Evolutionary conservation across 1,284 basidiomycete genomes (phyloP).

Genomic region (Trichosporon sp.): DNA sequence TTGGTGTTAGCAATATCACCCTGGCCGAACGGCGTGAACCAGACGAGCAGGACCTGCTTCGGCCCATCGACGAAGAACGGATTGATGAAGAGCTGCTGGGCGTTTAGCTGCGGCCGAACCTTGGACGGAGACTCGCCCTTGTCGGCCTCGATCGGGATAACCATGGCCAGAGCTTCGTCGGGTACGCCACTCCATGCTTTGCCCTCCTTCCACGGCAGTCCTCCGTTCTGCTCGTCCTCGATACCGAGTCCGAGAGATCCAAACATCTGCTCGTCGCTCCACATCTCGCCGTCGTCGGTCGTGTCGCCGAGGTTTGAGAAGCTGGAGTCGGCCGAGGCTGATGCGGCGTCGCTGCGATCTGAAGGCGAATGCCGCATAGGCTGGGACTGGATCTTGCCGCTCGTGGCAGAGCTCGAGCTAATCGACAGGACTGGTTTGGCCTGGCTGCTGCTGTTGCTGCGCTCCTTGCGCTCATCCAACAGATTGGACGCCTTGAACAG

Average conservation of each 20-base stretch:
- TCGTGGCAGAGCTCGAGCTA: background rate
- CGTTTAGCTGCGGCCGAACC: background rate
- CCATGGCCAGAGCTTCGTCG: constrained; percentile 48
- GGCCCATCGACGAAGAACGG: constrained; percentile 30
- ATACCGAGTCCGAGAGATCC: constrained; percentile 23
- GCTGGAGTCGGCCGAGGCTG: constrained; percentile 14
- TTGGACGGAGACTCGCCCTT: constrained; percentile 5
- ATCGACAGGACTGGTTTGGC: background rate
- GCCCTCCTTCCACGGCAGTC: constrained; percentile 34
- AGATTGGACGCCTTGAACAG: constrained; percentile 31
- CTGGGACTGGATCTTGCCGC: background rate
- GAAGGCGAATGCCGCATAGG: constrained; percentile 1
- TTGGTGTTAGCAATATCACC: background rate
- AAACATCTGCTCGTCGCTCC: constrained; percentile 14
- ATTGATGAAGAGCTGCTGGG: constrained; percentile 14
- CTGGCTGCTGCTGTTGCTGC: background rate
- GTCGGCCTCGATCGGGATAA: constrained; percentile 36
- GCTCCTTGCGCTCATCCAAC: constrained; percentile 38
- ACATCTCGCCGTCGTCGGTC: constrained; percentile 13
- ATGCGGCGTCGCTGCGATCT: constrained; percentile 19
- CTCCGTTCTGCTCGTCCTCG: constrained; percentile 27
- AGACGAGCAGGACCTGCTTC: constrained; percentile 42
- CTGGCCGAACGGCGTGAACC: constrained; percentile 44
- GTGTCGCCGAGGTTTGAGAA: constrained; percentile 6
- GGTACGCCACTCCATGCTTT: constrained; percentile 47